Conservation (phyloP, 208 protist genomes). For the Leishmania amazonensis region DNA sequence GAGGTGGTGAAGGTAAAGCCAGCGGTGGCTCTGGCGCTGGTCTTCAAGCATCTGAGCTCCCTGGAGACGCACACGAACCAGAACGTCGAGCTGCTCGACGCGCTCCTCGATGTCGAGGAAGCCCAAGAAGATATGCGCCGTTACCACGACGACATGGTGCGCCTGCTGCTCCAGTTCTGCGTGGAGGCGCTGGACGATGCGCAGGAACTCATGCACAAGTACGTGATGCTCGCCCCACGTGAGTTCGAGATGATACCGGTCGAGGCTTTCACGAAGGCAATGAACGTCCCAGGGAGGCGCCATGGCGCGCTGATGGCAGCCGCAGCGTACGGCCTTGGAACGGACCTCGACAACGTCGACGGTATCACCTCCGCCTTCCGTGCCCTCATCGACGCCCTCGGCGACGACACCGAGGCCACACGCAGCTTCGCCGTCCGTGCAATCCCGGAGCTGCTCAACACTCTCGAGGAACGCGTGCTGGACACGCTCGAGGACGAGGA, state of each 20-base stretch:
- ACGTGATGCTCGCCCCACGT: conserved; percentile 45
- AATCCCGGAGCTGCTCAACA: conserved; percentile 61
- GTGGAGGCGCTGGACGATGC: conserved; percentile 68
- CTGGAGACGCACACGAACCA: conserved; percentile 47
- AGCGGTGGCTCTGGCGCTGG: conserved; percentile 68
- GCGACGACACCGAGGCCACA: conserved; percentile 51
- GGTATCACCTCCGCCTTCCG: conserved; percentile 69
- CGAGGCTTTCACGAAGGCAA: conserved; percentile 65
- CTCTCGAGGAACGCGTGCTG: conserved; percentile 69
- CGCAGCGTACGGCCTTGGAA: conserved; percentile 67
- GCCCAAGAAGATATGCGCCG: conserved; percentile 68
- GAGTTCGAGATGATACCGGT: conserved; percentile 63
- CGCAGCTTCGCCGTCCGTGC: conserved; percentile 57
- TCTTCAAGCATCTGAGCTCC: conserved; percentile 75
- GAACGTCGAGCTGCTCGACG: conserved; percentile 80
- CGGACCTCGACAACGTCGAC: conserved; percentile 69
- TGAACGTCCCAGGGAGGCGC: conserved; percentile 63
- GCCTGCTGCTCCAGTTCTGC: conserved; percentile 66
- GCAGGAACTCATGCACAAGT: conserved; percentile 60
- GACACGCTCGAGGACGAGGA: conserved; percentile 73
- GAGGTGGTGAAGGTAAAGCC: conserved; percentile 93
- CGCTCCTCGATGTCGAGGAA: conserved; percentile 83
- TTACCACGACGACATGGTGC: conserved; percentile 63
- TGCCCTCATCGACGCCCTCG: conserved; percentile 69
- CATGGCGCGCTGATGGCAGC: conserved; percentile 73